These are phyloP conservation scores for Chalciporus piperatus DNA, from an alignment of 768 basidiomycete species.

Conservation along the genomic window DNA sequence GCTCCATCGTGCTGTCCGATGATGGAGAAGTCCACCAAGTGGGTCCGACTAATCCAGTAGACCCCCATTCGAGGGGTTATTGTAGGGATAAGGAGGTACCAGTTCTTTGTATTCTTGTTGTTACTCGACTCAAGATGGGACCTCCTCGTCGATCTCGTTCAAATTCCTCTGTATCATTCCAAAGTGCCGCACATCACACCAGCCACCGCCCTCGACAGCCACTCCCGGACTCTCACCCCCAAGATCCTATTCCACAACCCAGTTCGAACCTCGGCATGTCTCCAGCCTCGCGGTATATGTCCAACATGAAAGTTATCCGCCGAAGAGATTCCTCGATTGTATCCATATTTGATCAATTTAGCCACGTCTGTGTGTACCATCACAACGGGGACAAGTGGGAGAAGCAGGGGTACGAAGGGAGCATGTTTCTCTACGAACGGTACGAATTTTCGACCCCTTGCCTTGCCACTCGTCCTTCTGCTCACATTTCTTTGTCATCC, in stretches of 20 bases:
- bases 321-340: conserved; percentile 76
- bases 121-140: conserved; percentile 14
- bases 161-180: conserved; percentile 23
- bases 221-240: background rate
- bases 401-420: conserved; percentile 83
- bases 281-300: conserved; percentile 60
- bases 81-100: background rate
- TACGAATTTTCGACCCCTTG: conserved; percentile 33
- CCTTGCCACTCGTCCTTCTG: background rate
- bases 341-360: conserved; percentile 84
- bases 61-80: conserved; percentile 19
- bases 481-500: background rate
- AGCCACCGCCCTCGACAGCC: conserved; percentile 1
- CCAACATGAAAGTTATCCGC: conserved; percentile 78
- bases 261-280: conserved; percentile 49
- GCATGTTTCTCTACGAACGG: conserved; percentile 88
- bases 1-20: too few relatives aligned
- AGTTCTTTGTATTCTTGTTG: background rate
- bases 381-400: conserved; percentile 75
- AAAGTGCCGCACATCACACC: conserved; percentile 8
- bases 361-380: conserved; percentile 81
- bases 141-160: conserved; percentile 32
- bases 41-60: background rate
- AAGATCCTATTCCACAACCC: conserved; percentile 9
- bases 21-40: too few relatives aligned